Evolutionary conservation across 805 yeast species (phyloP).

Genomic region (Yarrowia keelungensis): DNA sequence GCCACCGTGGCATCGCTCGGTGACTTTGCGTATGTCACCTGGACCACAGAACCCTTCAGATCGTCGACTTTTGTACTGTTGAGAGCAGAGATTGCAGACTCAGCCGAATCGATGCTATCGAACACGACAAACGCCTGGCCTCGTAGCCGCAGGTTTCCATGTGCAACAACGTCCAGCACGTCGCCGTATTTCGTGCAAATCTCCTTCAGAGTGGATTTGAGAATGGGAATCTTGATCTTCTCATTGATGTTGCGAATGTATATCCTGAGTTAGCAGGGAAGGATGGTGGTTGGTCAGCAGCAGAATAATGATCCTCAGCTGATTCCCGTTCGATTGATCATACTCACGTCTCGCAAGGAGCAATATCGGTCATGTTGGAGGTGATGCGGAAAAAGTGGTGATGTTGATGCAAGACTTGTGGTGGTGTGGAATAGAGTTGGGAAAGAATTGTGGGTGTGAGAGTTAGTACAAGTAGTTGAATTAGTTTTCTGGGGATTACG

Average conservation of each 20-base stretch:
- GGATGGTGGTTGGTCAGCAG: background rate
- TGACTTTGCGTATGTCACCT: conserved; percentile 56
- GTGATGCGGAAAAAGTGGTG: conserved; percentile 17
- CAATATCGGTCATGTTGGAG: conserved; percentile 13
- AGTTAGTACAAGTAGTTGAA: background rate
- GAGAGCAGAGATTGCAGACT: conserved; percentile 55
- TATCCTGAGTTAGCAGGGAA: conserved; percentile 44
- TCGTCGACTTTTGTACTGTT: conserved; percentile 48
- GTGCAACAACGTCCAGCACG: conserved; percentile 61
- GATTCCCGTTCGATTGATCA: background rate
- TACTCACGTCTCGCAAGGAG: conserved; percentile 31
- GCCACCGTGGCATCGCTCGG: conserved; percentile 58
- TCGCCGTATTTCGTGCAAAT: conserved; percentile 58
- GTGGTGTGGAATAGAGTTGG: conserved; percentile 13
- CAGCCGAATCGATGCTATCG: conserved; percentile 54
- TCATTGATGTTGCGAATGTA: conserved; percentile 79
- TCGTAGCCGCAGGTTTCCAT: conserved; percentile 66
- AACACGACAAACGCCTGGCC: conserved; percentile 86
- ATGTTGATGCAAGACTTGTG: conserved; percentile 16
- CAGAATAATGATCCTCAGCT: no score
- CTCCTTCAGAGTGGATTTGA: conserved; percentile 55
- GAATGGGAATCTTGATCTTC: conserved; percentile 60
- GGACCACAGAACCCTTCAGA: conserved; percentile 59
- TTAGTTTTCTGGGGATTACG: no score
- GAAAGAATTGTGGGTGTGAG: background rate